phyloP scores from a whole-genome alignment of 2,329 filamentous ascomycete species.

The Davidsoniella neocaledoniae region DNA sequence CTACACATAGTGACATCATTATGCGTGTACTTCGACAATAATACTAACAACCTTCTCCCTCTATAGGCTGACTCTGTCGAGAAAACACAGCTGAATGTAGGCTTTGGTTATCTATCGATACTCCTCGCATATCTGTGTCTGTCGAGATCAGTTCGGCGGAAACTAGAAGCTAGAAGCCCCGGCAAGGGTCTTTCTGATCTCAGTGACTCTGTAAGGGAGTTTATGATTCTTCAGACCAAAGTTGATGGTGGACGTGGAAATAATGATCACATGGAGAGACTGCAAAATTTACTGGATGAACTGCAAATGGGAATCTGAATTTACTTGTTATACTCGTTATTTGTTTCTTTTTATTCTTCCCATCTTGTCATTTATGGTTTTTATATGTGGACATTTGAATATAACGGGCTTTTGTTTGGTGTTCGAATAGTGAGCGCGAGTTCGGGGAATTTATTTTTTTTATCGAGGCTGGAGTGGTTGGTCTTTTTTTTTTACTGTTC shows the following conservation, averaged over 20 bases:
- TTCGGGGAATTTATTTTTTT: too few relatives aligned
- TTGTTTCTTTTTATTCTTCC: not conserved
- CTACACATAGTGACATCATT: not conserved
- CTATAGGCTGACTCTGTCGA: slow-evolving; percentile 50
- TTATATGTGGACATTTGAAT: too few relatives aligned
- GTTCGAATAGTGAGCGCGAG: too few relatives aligned
- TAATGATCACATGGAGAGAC: slow-evolving; percentile 20
- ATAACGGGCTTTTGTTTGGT: too few relatives aligned
- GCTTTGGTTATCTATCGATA: slow-evolving; percentile 72
- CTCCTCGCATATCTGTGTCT: slow-evolving; percentile 69
- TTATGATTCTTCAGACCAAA: slow-evolving; percentile 33
- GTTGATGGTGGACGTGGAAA: slow-evolving; percentile 26
- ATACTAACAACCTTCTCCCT: slow-evolving; percentile 12
- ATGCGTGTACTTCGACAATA: not conserved
- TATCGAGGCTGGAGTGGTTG: too few relatives aligned
- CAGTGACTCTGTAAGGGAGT: slow-evolving; percentile 36
- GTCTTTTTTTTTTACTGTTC: too few relatives aligned
- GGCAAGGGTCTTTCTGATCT: slow-evolving; percentile 29
- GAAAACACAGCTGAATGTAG: slow-evolving; percentile 64
- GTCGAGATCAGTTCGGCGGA: slow-evolving; percentile 26
- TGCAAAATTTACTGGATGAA: slow-evolving; percentile 23
- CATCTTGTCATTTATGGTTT: too few relatives aligned
- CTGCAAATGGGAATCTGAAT: slow-evolving; percentile 15
- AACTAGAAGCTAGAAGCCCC: slow-evolving; percentile 26
- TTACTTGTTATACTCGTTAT: not conserved